phyloP scores from a whole-genome alignment of 768 basidiomycete species.

The Nevesoporus exiguus region DNA sequence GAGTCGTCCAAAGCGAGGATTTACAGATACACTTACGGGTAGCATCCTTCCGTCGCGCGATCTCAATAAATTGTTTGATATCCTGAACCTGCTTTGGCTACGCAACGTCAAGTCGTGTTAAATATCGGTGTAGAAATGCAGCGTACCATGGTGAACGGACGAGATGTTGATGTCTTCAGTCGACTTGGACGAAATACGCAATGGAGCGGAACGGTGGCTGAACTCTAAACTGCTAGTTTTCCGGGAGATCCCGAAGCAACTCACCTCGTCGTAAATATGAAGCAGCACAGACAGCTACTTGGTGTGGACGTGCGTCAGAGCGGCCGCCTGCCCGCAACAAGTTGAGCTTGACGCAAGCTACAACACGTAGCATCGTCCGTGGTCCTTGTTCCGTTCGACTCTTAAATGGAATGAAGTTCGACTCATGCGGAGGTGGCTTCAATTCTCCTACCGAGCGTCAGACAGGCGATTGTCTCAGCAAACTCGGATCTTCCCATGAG shows the following conservation, averaged over 20 bases:
- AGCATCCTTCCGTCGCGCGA: conserved; percentile 96
- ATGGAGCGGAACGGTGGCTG: conserved; percentile 25
- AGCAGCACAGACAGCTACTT: too few relatives aligned
- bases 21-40: conserved; percentile 60
- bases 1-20: neutral
- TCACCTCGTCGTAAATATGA: too few relatives aligned
- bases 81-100: conserved; percentile 98
- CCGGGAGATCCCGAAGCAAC: conserved; percentile 22
- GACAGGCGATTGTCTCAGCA: too few relatives aligned
- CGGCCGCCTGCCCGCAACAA: too few relatives aligned
- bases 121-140: neutral
- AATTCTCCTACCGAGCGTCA: too few relatives aligned
- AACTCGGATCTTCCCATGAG: too few relatives aligned
- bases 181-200: neutral
- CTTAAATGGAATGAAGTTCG: too few relatives aligned
- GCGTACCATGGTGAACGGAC: conserved; percentile 30
- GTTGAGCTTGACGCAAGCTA: too few relatives aligned
- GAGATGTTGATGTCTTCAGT: conserved; percentile 9
- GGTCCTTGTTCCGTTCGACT: too few relatives aligned
- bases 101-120: conserved; percentile 1
- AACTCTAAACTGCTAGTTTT: conserved; percentile 31
- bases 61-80: conserved; percentile 98
- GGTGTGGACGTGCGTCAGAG: too few relatives aligned
- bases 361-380: too few relatives aligned
- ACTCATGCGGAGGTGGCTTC: too few relatives aligned